Conservation (phyloP, 331 rosid genomes). For the Cydonia oblonga region DNA sequence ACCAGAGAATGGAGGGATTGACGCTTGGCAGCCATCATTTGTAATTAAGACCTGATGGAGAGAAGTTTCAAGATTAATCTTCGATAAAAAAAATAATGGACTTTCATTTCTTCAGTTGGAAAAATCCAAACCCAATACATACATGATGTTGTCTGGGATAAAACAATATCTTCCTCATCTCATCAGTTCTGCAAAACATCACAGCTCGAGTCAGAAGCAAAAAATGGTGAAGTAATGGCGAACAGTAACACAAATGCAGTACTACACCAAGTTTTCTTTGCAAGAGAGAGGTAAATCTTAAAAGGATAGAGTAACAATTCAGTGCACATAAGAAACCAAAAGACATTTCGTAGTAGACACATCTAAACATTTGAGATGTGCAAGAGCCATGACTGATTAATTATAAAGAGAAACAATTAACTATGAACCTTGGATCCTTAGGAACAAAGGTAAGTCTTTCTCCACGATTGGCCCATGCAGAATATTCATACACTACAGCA, state of each 20-base stretch:
- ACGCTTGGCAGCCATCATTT: conserved; percentile 76
- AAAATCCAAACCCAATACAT: conserved; percentile 24
- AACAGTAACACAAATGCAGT: conserved; percentile 1
- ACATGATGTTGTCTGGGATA: conserved; percentile 74
- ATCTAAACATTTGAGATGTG: background rate
- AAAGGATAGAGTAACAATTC: background rate
- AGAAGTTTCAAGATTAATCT: conserved; percentile 16
- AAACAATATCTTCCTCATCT: conserved; percentile 58
- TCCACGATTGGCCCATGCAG: conserved; percentile 66
- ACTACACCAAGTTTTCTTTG: conserved; percentile 3
- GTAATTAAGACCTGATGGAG: conserved; percentile 47
- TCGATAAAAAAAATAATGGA: conserved; percentile 7
- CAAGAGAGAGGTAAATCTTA: background rate
- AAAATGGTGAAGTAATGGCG: conserved; percentile 1
- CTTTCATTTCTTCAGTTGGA: background rate
- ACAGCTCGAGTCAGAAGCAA: conserved; percentile 6
- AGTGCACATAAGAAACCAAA: background rate
- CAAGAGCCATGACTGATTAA: background rate
- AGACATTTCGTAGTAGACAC: background rate
- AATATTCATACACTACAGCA: conserved; percentile 50
- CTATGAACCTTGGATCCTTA: conserved; percentile 60
- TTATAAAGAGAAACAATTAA: background rate
- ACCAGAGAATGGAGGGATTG: conserved; percentile 60
- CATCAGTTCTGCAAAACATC: conserved; percentile 44
- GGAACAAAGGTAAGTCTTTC: conserved; percentile 71